phyloP scores from a whole-genome alignment of 2,329 filamentous ascomycete species.

The Fusarium subtropicale region DNA sequence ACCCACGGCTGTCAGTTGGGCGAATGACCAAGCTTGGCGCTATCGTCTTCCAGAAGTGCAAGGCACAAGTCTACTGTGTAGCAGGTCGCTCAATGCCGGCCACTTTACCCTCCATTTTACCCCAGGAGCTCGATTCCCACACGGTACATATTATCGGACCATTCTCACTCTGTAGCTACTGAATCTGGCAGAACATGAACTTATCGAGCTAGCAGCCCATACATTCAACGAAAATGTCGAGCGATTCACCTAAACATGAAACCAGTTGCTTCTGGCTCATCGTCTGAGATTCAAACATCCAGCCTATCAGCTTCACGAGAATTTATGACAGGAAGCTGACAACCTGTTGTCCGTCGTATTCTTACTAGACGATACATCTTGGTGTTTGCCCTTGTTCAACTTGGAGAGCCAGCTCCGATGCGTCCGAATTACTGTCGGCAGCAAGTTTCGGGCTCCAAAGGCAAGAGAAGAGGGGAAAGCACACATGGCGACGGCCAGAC shows the following conservation, averaged over 20 bases:
- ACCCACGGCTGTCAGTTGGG: slow-evolving; percentile 11
- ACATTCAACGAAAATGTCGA: slow-evolving; percentile 30
- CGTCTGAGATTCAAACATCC: slow-evolving; percentile 19
- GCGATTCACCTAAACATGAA: slow-evolving; percentile 48
- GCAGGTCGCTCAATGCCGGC: slow-evolving; percentile 32
- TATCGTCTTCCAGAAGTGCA: slow-evolving; percentile 42
- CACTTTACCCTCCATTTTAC: slow-evolving; percentile 44
- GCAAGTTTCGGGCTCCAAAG: neutral
- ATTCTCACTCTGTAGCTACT: slow-evolving; percentile 38
- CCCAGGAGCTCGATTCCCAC: slow-evolving; percentile 44
- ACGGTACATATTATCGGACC: slow-evolving; percentile 40
- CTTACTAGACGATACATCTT: slow-evolving; percentile 7
- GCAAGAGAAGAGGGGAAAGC: slow-evolving; percentile 7
- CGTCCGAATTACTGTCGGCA: slow-evolving; percentile 15
- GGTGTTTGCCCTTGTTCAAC: slow-evolving; percentile 16
- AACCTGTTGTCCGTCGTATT: slow-evolving; percentile 5
- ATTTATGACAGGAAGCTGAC: slow-evolving; percentile 23
- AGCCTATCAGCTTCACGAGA: slow-evolving; percentile 3
- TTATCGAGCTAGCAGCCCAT: slow-evolving; percentile 12
- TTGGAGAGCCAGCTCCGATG: slow-evolving; percentile 23
- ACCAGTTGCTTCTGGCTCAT: slow-evolving; percentile 39
- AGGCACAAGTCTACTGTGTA: slow-evolving; percentile 20
- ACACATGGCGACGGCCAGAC: slow-evolving; percentile 14
- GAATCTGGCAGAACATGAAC: slow-evolving; percentile 19
- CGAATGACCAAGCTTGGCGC: slow-evolving; percentile 22